phyloP scores from a whole-genome alignment of 805 yeast genomes.

The Saturnispora saitoi region DNA sequence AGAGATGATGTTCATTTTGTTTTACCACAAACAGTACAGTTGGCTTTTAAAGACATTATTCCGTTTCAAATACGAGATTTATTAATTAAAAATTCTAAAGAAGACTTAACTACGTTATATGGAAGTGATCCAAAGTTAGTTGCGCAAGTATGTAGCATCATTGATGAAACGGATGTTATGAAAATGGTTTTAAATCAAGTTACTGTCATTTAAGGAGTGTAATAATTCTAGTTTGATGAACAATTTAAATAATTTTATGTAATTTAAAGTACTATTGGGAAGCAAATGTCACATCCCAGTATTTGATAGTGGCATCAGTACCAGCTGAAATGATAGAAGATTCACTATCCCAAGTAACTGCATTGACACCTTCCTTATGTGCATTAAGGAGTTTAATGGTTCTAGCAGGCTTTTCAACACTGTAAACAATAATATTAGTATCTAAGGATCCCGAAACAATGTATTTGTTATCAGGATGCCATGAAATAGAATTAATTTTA shows the following conservation, averaged over 20 bases:
- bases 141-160: conserved; percentile 32
- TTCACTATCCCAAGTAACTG: conserved; percentile 56
- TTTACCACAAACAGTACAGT: conserved; percentile 44
- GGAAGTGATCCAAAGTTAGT: conserved; percentile 45
- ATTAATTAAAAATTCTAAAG: conserved; percentile 25
- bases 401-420: conserved; percentile 69
- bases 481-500: conserved; percentile 62
- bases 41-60: conserved; percentile 39
- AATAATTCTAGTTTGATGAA: neutral
- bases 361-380: conserved; percentile 81
- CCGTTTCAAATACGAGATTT: conserved; percentile 36
- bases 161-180: conserved; percentile 41
- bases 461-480: conserved; percentile 69
- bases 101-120: conserved; percentile 46
- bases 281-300: conserved; percentile 44
- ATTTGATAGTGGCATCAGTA: conserved; percentile 68
- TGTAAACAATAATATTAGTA: conserved; percentile 70
- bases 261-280: neutral
- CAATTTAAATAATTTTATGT: neutral
- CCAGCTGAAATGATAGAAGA: conserved; percentile 61
- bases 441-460: conserved; percentile 79
- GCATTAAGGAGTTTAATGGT: conserved; percentile 68
- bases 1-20: conserved; percentile 35
- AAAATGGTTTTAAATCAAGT: conserved; percentile 45
- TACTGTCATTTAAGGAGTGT: conserved; percentile 35